Conservation (phyloP, 192 early-diverging fungal species). For the Phlyctochytrium bullatum region DNA sequence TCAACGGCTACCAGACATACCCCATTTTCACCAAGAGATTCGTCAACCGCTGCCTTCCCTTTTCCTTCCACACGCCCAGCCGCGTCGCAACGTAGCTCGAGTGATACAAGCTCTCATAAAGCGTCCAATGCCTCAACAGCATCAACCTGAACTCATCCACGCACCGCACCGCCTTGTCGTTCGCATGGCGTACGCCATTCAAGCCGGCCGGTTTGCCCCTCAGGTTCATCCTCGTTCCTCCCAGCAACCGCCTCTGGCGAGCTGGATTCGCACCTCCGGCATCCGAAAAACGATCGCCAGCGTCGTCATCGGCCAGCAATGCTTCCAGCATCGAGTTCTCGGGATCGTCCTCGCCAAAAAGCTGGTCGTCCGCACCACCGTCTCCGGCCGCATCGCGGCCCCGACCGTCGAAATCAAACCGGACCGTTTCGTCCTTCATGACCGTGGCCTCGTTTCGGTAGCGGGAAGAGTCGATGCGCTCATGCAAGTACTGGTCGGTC, state of each 20-base stretch:
- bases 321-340: too few species aligned
- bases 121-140: slow-evolving; percentile 89
- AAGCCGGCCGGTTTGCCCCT: neutral
- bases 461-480: slow-evolving; percentile 64
- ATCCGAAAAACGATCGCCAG: too few species aligned
- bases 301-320: slow-evolving; percentile 7
- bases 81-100: slow-evolving; percentile 84
- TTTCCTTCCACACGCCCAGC: slow-evolving; percentile 85
- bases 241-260: neutral
- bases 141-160: slow-evolving; percentile 82
- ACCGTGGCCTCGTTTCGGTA: slow-evolving; percentile 62
- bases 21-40: slow-evolving; percentile 90
- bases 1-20: slow-evolving; percentile 29
- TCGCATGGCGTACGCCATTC: slow-evolving; percentile 20
- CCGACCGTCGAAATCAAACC: slow-evolving; percentile 39
- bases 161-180: slow-evolving; percentile 56
- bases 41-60: slow-evolving; percentile 72
- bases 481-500: slow-evolving; percentile 74
- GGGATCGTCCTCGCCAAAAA: slow-evolving; percentile 2
- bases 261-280: neutral
- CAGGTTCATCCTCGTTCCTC: neutral
- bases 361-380: slow-evolving; percentile 4
- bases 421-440: slow-evolving; percentile 70
- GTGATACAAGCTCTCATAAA: slow-evolving; percentile 83
- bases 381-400: slow-evolving; percentile 11